Base-by-base conservation (phyloP, 768 basidiomycete genomes). In the Hortiboletus flavorubellus region DNA sequence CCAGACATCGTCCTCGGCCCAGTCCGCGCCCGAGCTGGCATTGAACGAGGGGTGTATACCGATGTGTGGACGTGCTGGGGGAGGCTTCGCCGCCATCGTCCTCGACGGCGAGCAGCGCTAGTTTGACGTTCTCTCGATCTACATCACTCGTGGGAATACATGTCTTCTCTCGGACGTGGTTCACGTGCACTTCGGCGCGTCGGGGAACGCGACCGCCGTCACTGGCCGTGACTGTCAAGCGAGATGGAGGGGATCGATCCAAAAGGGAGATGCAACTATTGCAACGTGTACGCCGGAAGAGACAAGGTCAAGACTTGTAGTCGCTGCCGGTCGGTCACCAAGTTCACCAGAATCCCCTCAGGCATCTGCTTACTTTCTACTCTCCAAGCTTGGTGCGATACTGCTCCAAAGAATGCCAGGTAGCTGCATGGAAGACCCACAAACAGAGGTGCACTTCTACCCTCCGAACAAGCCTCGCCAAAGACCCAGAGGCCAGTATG, bases 1-100 rank as follows among this genome's bases (percentile, higher is more conserved):
- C 90, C 90, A 93, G 44, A 83, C 89, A 68, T 93, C 90, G 66
- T 92, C 90, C 68, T 91, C 89, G n/a, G 75, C 87, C 86, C 88
- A 87, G 50, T 90, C 87, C 47, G 72, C 70, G 54, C 72, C 80
- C 61, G 73, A 77, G 49, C 58, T 79, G 54, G 78, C 76, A 70
- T 63, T 73, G 72, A 67, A 68, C 33, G 62, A 69, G 6, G 85
- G 75, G 56, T 82, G 78, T 41, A 89, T 74, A 41, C 80, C 86
- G 57, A 86, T 81, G 73, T 89, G 87, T 43, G 87, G 88, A 46
- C 86, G 79, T 46, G 87, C 78, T 62, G 89, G 87, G 44, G 87
- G 87, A 29, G 88, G 80, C 62, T 84, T 79, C 56, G 86, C 78
- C 70, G 73, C 63, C 77, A 78, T 78, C 63, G 67, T 61, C 39